Percentiles rank a stretch among this genome's conserved stretches.
phyloP scores from a whole-genome alignment of 306 rosid genomes.

The Quercus parvula region DNA sequence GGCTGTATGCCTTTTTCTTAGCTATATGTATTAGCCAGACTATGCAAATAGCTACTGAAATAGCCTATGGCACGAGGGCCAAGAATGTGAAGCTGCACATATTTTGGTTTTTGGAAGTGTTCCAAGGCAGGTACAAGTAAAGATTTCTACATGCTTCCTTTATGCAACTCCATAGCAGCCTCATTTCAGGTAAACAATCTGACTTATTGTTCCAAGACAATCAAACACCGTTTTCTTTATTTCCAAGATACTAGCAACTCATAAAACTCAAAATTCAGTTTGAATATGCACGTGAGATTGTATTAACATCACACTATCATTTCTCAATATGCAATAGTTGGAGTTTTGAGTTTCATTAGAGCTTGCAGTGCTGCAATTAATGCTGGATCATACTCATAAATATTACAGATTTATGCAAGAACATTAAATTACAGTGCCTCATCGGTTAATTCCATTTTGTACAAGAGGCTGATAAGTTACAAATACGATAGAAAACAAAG shows the following conservation, averaged over 20 bases:
- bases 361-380: neutral
- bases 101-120: neutral
- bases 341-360: too few relatives aligned
- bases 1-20: neutral
- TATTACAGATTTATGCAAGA: conserved; percentile 1
- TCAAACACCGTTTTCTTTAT: too few relatives aligned
- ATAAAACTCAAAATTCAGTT: too few relatives aligned
- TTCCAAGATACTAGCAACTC: too few relatives aligned
- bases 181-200: neutral
- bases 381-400: neutral
- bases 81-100: neutral
- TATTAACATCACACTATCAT: too few relatives aligned
- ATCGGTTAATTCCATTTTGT: conserved; percentile 5
- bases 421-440: neutral
- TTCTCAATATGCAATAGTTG: too few relatives aligned
- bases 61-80: too few relatives aligned
- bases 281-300: too few relatives aligned
- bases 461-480: conserved; percentile 17
- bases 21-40: too few relatives aligned
- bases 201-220: too few relatives aligned
- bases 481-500: conserved; percentile 20
- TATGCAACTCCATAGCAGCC: neutral
- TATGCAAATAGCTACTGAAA: neutral
- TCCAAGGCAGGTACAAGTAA: neutral
- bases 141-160: neutral